Percentiles rank a stretch among this genome's conserved stretches.
Evolutionary conservation across 2,329 filamentous ascomycete species (phyloP).

Genomic region (Lachnellula willkommii): DNA sequence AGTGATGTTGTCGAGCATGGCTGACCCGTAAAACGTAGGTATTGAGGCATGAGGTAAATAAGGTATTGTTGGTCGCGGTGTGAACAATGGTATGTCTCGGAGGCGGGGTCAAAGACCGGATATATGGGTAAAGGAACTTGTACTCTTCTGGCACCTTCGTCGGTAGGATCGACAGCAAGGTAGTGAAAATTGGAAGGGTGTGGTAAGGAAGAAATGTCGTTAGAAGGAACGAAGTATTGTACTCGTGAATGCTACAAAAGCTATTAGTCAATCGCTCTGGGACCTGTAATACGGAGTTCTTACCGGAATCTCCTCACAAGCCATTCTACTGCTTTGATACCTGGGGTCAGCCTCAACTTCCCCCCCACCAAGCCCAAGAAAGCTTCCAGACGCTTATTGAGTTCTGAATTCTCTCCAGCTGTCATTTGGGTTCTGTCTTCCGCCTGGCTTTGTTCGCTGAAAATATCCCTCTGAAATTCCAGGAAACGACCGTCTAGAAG

Average conservation of each 20-base stretch:
- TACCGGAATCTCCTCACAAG: conserved; percentile 85
- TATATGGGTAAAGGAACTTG: conserved; percentile 81
- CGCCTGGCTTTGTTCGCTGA: conserved; percentile 87
- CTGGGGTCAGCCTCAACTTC: conserved; percentile 75
- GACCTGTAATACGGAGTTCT: neutral
- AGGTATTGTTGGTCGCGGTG: conserved; percentile 70
- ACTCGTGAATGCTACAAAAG: conserved; percentile 70
- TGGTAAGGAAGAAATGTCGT: conserved; percentile 92
- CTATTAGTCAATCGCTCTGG: conserved; percentile 3
- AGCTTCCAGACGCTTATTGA: conserved; percentile 71
- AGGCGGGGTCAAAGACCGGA: conserved; percentile 67
- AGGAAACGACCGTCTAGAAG: conserved; percentile 75
- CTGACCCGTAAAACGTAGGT: conserved; percentile 72
- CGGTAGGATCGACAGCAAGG: conserved; percentile 81
- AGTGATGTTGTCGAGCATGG: conserved; percentile 65
- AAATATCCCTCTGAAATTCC: conserved; percentile 71
- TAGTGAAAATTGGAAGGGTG: conserved; percentile 75
- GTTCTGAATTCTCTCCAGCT: conserved; percentile 70
- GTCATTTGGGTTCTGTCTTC: conserved; percentile 86
- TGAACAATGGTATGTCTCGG: conserved; percentile 79
- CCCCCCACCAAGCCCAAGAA: conserved; percentile 78
- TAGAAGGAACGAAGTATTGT: conserved; percentile 73
- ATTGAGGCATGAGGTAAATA: conserved; percentile 73
- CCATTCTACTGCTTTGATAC: conserved; percentile 92
- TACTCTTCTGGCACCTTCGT: conserved; percentile 67